phyloP scores from a whole-genome alignment of 306 rosid genomes.

The Rosa lucieae region DNA sequence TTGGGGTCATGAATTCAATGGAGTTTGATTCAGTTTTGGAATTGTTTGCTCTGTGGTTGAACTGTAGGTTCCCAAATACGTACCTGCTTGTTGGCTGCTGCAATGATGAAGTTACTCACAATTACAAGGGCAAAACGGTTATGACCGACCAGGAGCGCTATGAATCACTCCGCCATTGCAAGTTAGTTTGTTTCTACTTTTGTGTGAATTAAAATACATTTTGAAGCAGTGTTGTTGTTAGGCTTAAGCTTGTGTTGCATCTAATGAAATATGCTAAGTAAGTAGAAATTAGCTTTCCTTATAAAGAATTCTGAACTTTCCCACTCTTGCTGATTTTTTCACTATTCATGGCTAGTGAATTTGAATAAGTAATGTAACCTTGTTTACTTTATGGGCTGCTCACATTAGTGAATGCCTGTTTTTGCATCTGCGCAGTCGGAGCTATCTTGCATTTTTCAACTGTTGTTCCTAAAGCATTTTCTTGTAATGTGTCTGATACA shows the following conservation, averaged over 20 bases:
- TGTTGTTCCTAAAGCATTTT: background rate
- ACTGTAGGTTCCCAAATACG: conserved; percentile 73
- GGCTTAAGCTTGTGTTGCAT: background rate
- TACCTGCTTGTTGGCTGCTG: conserved; percentile 92
- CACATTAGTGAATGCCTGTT: background rate
- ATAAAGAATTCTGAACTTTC: background rate
- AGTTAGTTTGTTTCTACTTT: conserved; percentile 32
- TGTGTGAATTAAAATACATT: background rate
- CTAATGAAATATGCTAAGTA: background rate
- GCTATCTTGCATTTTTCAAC: background rate
- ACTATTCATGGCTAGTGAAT: background rate
- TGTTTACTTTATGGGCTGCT: background rate
- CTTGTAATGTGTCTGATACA: conserved; percentile 31
- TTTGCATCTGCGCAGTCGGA: background rate
- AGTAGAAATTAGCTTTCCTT: conserved; percentile 5
- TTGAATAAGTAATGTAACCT: background rate
- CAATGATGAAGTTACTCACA: conserved; percentile 79
- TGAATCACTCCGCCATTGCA: conserved; percentile 98
- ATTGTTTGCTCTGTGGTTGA: background rate
- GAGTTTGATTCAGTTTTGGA: background rate
- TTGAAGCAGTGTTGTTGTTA: background rate
- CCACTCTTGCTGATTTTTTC: background rate
- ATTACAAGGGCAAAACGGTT: conserved; percentile 89
- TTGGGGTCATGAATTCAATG: background rate
- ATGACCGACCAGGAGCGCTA: conserved; percentile 91